These are phyloP conservation scores for Limonium bicolor DNA, from an alignment of 148 eudicot species.

Conservation along the genomic window DNA sequence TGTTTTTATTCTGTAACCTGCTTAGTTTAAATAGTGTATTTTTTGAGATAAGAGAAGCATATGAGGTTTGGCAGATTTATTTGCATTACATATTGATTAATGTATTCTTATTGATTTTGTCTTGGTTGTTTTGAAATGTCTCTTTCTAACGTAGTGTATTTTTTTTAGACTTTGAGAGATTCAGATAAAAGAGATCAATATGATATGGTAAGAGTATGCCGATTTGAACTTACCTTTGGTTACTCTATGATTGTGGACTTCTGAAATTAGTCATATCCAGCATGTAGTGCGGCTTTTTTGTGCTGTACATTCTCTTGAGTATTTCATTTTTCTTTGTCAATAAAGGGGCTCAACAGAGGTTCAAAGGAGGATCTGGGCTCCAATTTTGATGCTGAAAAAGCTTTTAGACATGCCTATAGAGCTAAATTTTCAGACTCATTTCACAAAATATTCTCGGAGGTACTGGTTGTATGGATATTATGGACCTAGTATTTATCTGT, in stretches of 20 bases:
- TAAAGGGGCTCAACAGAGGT: slow-evolving; percentile 30
- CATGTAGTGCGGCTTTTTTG: neutral
- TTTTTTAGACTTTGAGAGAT: slow-evolving; percentile 62
- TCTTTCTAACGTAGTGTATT: slow-evolving; percentile 13
- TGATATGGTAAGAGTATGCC: slow-evolving; percentile 59
- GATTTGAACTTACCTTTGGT: neutral
- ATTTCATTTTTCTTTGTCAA: neutral
- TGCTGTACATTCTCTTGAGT: neutral
- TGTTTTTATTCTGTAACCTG: no score
- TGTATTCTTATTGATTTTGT: neutral
- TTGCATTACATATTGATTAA: neutral
- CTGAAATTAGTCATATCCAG: neutral
- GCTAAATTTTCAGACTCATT: slow-evolving; percentile 66
- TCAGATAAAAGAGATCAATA: slow-evolving; percentile 63
- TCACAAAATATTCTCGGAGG: slow-evolving; percentile 87
- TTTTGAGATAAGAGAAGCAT: slow-evolving; percentile 95
- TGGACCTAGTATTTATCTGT: neutral
- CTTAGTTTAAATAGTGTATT: slow-evolving; percentile 80
- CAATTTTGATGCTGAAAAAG: slow-evolving; percentile 31
- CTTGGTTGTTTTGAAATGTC: neutral
- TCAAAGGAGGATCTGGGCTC: slow-evolving; percentile 29
- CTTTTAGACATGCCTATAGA: slow-evolving; percentile 36
- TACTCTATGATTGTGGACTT: neutral
- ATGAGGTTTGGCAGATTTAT: slow-evolving; percentile 56
- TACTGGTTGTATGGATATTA: slow-evolving; percentile 13